phyloP scores from a whole-genome alignment of 352 stramenopile species.

The Pythium rishiriense region DNA sequence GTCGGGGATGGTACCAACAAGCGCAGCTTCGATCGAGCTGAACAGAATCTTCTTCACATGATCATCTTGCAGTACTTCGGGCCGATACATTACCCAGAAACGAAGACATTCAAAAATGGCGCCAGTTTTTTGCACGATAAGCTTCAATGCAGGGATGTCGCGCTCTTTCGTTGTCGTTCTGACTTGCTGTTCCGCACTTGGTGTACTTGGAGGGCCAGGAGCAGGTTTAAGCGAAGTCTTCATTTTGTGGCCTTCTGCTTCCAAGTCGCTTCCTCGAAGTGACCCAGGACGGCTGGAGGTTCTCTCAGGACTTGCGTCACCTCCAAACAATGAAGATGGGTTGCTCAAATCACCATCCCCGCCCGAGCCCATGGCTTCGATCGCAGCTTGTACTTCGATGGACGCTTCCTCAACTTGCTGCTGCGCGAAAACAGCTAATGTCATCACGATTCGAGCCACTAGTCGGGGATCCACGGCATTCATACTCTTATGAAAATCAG shows the following conservation, averaged over 20 bases:
- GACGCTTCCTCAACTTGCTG: conserved; percentile 88
- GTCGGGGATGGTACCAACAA: conserved; percentile 79
- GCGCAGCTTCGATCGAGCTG: conserved; percentile 78
- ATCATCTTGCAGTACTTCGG: conserved; percentile 68
- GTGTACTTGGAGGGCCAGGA: conserved; percentile 8
- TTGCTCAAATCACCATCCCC: conserved; percentile 10
- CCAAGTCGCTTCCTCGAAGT: conserved; percentile 25
- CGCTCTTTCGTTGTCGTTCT: conserved; percentile 36
- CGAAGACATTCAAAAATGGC: conserved; percentile 85
- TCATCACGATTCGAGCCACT: conserved; percentile 86
- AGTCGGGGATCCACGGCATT: conserved; percentile 65
- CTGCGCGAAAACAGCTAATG: conserved; percentile 80
- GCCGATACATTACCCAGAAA: conserved; percentile 83
- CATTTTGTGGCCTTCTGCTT: conserved; percentile 63
- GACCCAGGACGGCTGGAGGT: conserved; percentile 15
- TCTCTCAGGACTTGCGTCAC: conserved; percentile 11
- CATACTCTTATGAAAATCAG: conserved; percentile 73
- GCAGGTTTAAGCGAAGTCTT: conserved; percentile 55
- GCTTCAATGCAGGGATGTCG: conserved; percentile 65
- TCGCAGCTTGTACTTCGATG: conserved; percentile 79
- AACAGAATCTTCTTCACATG: conserved; percentile 87
- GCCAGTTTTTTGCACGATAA: conserved; percentile 84
- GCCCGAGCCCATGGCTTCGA: conserved; percentile 44
- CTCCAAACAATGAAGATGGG: conserved; percentile 24
- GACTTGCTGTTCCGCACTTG: background rate